These are phyloP conservation scores for Tylopilus intermedius DNA, from an alignment of 768 basidiomycete species.

Conservation along the genomic window DNA sequence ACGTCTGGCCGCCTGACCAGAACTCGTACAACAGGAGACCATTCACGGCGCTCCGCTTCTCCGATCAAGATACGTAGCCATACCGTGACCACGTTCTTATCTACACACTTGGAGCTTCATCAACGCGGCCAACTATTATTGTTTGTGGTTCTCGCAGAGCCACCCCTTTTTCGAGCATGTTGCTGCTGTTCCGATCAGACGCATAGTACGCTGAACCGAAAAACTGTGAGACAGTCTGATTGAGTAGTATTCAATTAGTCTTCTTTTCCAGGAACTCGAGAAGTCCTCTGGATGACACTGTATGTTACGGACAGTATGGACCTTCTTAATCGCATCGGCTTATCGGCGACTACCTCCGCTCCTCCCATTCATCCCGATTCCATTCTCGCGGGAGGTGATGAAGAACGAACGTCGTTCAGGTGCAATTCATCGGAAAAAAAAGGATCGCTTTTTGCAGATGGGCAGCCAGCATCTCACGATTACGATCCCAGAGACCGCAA, in stretches of 20 bases:
- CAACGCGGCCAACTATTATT: background rate
- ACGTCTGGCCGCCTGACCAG: background rate
- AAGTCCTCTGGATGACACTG: background rate
- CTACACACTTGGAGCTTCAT: background rate
- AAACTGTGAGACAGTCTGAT: background rate
- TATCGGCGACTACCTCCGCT: background rate
- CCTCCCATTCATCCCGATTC: background rate
- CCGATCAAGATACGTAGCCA: background rate
- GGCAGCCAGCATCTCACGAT: too few relatives aligned
- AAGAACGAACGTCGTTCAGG: background rate
- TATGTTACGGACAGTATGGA: background rate
- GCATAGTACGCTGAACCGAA: background rate
- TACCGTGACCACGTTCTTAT: background rate
- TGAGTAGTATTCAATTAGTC: background rate
- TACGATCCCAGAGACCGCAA: too few relatives aligned
- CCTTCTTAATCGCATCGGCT: background rate
- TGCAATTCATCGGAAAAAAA: too few relatives aligned
- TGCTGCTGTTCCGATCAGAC: background rate
- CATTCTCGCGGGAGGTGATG: background rate
- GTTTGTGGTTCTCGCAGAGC: background rate
- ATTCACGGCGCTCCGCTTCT: background rate
- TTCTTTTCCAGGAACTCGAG: background rate
- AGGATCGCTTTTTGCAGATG: too few relatives aligned
- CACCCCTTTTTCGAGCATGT: background rate
- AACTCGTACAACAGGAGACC: background rate